Evolutionary conservation across 2,329 filamentous ascomycete genomes (phyloP).

Genomic region (Fusarium annulatum): DNA sequence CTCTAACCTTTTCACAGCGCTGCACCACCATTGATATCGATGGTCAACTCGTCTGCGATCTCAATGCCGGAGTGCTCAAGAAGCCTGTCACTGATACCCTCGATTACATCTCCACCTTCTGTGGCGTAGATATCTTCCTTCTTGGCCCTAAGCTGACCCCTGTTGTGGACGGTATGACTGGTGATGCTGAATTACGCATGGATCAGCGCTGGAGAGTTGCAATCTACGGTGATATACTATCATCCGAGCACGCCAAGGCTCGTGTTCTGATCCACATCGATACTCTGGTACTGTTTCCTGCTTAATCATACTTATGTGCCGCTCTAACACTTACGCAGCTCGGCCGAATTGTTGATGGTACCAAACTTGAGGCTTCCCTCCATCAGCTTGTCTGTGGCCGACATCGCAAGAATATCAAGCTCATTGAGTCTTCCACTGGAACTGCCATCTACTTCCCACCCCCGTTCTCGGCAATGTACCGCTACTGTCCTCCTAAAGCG

Average conservation of each 20-base stretch:
- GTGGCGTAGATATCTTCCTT: conserved; percentile 96
- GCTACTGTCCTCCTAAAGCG: conserved; percentile 86
- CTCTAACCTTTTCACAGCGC: conserved; percentile 65
- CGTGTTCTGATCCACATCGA: conserved; percentile 97
- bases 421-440: conserved; percentile 94
- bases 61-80: conserved; percentile 73
- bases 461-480: conserved; percentile 90
- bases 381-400: conserved; percentile 94
- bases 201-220: conserved; percentile 92
- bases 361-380: conserved; percentile 85
- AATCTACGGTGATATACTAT: conserved; percentile 95
- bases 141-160: conserved; percentile 89
- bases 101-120: conserved; percentile 86
- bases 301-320: neutral
- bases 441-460: conserved; percentile 99
- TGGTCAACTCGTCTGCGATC: conserved; percentile 86
- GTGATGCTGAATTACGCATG: conserved; percentile 83
- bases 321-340: conserved; percentile 61
- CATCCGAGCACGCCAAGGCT: conserved; percentile 96
- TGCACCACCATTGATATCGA: conserved; percentile 95
- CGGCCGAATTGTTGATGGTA: conserved; percentile 78
- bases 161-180: conserved; percentile 78
- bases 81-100: conserved; percentile 83
- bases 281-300: conserved; percentile 72
- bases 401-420: conserved; percentile 95